Evolutionary conservation across 768 basidiomycete species (phyloP).

Genomic region (Tricholoma bakamatsutake): DNA sequence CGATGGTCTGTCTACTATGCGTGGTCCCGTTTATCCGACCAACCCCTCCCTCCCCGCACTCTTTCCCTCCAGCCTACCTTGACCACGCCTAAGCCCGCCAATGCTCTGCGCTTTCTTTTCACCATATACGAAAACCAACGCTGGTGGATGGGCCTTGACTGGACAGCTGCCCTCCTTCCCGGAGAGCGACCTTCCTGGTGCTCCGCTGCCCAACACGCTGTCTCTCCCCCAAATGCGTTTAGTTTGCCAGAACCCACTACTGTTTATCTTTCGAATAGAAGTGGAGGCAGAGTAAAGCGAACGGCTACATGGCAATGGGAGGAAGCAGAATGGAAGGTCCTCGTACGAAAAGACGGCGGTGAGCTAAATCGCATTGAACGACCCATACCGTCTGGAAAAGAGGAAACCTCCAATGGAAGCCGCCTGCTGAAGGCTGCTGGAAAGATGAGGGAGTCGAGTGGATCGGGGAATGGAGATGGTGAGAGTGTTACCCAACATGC

Average conservation of each 20-base stretch:
- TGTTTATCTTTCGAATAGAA: constrained; percentile 46
- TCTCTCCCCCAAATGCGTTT: constrained; percentile 68
- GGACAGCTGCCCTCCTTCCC: constrained; percentile 89
- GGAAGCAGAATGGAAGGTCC: constrained; percentile 84
- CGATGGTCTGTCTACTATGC: constrained; percentile 54
- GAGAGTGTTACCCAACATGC: constrained; percentile 24
- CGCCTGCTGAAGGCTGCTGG: constrained; percentile 53
- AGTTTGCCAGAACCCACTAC: constrained; percentile 58
- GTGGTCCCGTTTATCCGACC: constrained; percentile 48
- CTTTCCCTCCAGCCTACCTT: constrained; percentile 29
- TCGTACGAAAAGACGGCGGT: constrained; percentile 54
- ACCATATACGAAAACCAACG: constrained; percentile 93
- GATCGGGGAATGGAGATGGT: constrained; percentile 17
- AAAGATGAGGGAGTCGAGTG: constrained; percentile 35
- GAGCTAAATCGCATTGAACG: constrained; percentile 51
- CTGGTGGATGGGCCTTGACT: constrained; percentile 98
- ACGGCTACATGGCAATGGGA: constrained; percentile 87
- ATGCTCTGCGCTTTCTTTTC: constrained; percentile 71
- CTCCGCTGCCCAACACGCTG: constrained; percentile 47
- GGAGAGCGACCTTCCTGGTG: constrained; percentile 90
- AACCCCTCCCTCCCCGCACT: constrained; percentile 39
- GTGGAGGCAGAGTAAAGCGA: constrained; percentile 51
- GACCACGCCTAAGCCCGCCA: constrained; percentile 27
- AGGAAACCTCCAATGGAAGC: constrained; percentile 20
- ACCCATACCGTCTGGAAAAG: constrained; percentile 28